Conservation (phyloP, 78 protist genomes). For the Protostelium mycophagum region DNA sequence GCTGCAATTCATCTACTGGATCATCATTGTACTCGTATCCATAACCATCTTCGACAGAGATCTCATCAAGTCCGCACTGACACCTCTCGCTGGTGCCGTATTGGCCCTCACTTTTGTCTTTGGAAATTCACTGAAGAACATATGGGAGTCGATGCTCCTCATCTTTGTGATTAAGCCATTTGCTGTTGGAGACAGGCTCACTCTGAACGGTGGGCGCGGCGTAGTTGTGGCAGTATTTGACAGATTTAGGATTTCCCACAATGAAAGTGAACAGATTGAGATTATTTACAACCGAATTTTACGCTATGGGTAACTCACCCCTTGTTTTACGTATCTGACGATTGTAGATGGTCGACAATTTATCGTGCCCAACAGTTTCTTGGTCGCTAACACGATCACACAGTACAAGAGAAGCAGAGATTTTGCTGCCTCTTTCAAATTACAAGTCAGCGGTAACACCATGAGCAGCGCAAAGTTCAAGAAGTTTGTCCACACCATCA, state of each 20-base stretch:
- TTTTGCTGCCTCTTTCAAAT: neutral
- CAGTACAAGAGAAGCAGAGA: neutral
- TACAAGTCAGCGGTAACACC: neutral
- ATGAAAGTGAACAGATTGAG: neutral
- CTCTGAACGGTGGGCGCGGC: neutral
- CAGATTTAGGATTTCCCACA: neutral
- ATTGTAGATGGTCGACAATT: neutral
- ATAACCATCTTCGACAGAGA: neutral
- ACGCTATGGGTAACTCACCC: neutral
- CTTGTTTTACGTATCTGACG: neutral
- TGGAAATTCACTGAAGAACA: neutral
- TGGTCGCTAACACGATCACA: neutral
- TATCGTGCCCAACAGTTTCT: neutral
- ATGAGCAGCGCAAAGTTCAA: neutral
- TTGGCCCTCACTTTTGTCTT: neutral
- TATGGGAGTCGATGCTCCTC: slow-evolving; percentile 3
- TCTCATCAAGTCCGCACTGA: neutral
- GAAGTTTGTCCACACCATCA: neutral
- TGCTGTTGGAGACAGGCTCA: neutral
- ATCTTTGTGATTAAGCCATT: slow-evolving; percentile 5
- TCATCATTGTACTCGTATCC: neutral
- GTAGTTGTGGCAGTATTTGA: too few species aligned
- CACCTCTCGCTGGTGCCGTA: neutral
- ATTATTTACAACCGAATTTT: neutral
- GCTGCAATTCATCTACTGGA: neutral